A percentile compares a stretch with the other conserved stretches of the same genome.
phyloP scores from a whole-genome alignment of 2,329 filamentous ascomycete species.

The Colletotrichum lindemuthianum region DNA sequence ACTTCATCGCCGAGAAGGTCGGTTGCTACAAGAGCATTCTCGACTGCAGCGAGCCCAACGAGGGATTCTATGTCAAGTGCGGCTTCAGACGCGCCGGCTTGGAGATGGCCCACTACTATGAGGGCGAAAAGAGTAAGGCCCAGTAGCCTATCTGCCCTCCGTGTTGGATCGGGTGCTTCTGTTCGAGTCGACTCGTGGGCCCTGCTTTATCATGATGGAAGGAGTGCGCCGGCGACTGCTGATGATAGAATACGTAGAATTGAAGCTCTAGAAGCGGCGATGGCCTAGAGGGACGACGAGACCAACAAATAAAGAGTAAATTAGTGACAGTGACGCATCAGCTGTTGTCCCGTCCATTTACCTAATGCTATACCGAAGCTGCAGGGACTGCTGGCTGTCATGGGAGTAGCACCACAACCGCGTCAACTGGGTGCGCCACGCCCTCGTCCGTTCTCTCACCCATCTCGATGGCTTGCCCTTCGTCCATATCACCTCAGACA shows the following conservation, averaged over 20 bases:
- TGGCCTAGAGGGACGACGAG: neutral
- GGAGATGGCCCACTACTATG: slow-evolving; percentile 98
- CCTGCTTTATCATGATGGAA: neutral
- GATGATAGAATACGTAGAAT: slow-evolving; percentile 19
- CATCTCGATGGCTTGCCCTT: too few relatives aligned
- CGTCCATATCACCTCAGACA: too few relatives aligned
- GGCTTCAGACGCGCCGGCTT: slow-evolving; percentile 91
- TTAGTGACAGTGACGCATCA: slow-evolving; percentile 9
- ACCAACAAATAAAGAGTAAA: slow-evolving; percentile 7
- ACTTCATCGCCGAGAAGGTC: slow-evolving; percentile 85
- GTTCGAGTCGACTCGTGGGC: neutral
- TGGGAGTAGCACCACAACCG: too few relatives aligned
- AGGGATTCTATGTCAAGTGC: slow-evolving; percentile 98
- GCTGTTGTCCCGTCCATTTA: neutral
- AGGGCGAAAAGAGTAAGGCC: slow-evolving; percentile 61
- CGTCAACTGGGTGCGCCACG: too few relatives aligned
- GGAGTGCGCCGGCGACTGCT: slow-evolving; percentile 26
- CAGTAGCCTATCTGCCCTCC: slow-evolving; percentile 35
- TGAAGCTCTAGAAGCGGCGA: slow-evolving; percentile 9
- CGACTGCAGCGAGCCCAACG: slow-evolving; percentile 95
- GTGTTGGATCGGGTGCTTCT: neutral
- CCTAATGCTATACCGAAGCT: neutral
- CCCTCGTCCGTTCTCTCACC: too few relatives aligned
- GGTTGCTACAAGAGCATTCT: slow-evolving; percentile 98
- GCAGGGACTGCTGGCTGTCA: too few relatives aligned